phyloP scores from a whole-genome alignment of 352 stramenopile genomes.

The Elongisporangium senticosum region DNA sequence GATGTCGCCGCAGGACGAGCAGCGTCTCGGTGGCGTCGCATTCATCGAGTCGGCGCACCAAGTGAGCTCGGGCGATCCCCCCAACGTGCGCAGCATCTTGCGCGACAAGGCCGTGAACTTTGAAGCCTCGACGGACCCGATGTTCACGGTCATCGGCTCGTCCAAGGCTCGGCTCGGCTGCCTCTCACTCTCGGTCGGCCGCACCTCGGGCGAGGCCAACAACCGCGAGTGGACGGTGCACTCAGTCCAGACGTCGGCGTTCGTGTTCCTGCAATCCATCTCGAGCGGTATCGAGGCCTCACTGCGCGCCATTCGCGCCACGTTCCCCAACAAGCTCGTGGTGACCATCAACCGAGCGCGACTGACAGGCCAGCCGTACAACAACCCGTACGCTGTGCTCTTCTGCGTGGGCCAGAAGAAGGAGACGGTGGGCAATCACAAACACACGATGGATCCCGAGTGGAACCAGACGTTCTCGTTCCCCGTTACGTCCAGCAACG shows the following conservation, averaged over 20 bases:
- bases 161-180: constrained; percentile 69
- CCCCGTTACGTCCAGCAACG: constrained; percentile 70
- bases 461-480: constrained; percentile 90
- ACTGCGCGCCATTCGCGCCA: constrained; percentile 69
- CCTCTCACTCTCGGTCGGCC: constrained; percentile 71
- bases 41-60: constrained; percentile 84
- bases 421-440: constrained; percentile 81
- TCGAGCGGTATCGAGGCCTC: constrained; percentile 68
- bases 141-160: constrained; percentile 78
- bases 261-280: constrained; percentile 84
- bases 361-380: constrained; percentile 80
- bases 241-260: constrained; percentile 82
- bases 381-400: constrained; percentile 81
- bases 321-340: constrained; percentile 87
- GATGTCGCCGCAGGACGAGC: constrained; percentile 47
- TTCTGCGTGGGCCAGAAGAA: constrained; percentile 83
- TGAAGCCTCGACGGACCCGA: constrained; percentile 71
- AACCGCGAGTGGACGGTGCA: constrained; percentile 82
- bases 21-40: constrained; percentile 67
- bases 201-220: constrained; percentile 55
- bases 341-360: constrained; percentile 83
- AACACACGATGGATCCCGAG: constrained; percentile 87
- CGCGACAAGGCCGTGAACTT: constrained; percentile 78
- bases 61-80: constrained; percentile 49
- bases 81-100: constrained; percentile 49